Evolutionary conservation across 1,284 basidiomycete species (phyloP).

Genomic region (Trametes polyzona): DNA sequence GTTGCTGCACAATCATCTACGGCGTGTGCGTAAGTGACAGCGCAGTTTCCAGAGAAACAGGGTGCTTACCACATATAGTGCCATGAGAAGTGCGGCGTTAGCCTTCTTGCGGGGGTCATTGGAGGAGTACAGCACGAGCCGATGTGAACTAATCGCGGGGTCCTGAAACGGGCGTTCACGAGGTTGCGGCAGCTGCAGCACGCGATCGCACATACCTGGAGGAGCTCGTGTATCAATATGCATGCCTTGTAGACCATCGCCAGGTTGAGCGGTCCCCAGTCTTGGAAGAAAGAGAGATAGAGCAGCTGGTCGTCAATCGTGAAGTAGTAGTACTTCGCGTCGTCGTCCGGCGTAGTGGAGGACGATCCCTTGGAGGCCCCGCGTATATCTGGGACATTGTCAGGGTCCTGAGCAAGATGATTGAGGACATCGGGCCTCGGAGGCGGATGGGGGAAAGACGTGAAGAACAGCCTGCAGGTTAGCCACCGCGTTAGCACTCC

Average conservation of each 20-base stretch:
- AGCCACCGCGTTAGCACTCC: slow-evolving; percentile 16
- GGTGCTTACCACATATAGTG: slow-evolving; percentile 83
- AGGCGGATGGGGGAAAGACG: slow-evolving; percentile 74
- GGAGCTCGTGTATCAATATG: slow-evolving; percentile 87
- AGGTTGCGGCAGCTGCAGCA: slow-evolving; percentile 27
- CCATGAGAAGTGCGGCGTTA: slow-evolving; percentile 91
- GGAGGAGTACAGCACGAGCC: slow-evolving; percentile 90
- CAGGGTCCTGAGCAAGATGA: slow-evolving; percentile 50
- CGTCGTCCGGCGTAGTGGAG: slow-evolving; percentile 66
- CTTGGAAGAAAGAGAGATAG: slow-evolving; percentile 94
- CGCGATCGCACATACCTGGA: slow-evolving; percentile 61
- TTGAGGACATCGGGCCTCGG: slow-evolving; percentile 70
- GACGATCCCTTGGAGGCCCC: slow-evolving; percentile 59
- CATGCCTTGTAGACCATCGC: slow-evolving; percentile 95
- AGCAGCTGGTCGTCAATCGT: slow-evolving; percentile 90
- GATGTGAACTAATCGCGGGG: slow-evolving; percentile 63
- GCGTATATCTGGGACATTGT: slow-evolving; percentile 61
- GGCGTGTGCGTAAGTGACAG: not conserved
- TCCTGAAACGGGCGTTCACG: slow-evolving; percentile 45
- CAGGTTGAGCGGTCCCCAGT: slow-evolving; percentile 94
- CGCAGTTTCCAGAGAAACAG: not conserved
- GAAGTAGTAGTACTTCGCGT: slow-evolving; percentile 81
- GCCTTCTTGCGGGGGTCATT: slow-evolving; percentile 87
- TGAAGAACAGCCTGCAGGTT: slow-evolving; percentile 73
- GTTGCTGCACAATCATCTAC: slow-evolving; percentile 92